These are phyloP conservation scores for Euptelea pleiosperma DNA, from an alignment of 164 flowering plant genomes.

Conservation along the genomic window DNA sequence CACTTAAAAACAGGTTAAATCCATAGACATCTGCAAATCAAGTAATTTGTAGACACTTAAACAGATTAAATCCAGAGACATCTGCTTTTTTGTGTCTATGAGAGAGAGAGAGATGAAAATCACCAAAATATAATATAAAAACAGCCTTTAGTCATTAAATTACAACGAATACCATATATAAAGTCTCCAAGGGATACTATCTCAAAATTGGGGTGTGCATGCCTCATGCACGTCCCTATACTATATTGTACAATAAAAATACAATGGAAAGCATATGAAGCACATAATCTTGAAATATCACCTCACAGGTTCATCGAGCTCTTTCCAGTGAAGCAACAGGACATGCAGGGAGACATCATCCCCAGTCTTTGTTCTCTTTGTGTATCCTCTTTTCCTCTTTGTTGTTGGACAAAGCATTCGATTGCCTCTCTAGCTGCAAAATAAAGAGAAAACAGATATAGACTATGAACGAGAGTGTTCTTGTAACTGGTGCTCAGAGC, in stretches of 20 bases:
- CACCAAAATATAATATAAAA: background rate
- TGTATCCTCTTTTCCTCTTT: slow-evolving; percentile 6
- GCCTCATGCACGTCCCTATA: background rate
- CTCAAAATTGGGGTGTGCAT: slow-evolving; percentile 12
- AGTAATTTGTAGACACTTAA: no score
- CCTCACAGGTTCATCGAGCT: no score
- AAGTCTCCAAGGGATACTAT: background rate
- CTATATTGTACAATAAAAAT: slow-evolving; percentile 4
- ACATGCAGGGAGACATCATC: background rate
- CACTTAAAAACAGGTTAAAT: no score
- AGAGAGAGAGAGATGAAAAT: no score
- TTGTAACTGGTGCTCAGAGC: no score
- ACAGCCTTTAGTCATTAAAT: slow-evolving; percentile 7
- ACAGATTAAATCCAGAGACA: no score
- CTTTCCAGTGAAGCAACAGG: no score
- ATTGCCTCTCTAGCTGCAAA: slow-evolving; percentile 32
- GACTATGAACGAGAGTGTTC: background rate
- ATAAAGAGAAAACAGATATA: background rate
- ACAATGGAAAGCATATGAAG: slow-evolving; percentile 43
- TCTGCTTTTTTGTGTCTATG: no score
- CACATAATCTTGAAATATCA: slow-evolving; percentile 44
- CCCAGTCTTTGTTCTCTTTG: slow-evolving; percentile 5
- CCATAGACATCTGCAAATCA: no score
- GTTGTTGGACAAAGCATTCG: slow-evolving; percentile 18
- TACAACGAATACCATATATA: background rate